Percentiles rank a stretch among this genome's conserved stretches.
These are phyloP conservation scores for Basidiobolus meristosporus DNA, from an alignment of 371 early-diverging fungal species.

Conservation along the genomic window DNA sequence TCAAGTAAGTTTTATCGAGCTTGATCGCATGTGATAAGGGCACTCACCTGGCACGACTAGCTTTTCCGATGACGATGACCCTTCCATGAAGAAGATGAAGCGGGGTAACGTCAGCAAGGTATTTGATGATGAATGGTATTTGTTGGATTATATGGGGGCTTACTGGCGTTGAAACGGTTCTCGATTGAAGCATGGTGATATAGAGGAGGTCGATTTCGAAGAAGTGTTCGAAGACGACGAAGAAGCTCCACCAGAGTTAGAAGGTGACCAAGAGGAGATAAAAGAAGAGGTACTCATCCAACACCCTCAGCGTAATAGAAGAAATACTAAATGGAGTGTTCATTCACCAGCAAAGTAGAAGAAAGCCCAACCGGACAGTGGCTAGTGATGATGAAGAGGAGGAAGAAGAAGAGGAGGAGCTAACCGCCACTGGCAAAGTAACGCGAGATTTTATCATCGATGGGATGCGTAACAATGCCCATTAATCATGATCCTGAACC, in stretches of 20 bases:
- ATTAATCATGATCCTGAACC: constrained; percentile 4
- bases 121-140: neutral
- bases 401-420: constrained; percentile 14
- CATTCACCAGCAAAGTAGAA: neutral
- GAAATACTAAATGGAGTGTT: neutral
- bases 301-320: no score
- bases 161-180: neutral
- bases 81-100: constrained; percentile 8
- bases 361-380: neutral
- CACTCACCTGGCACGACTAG: neutral
- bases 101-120: neutral
- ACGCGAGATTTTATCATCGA: constrained; percentile 7
- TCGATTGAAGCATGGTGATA: constrained; percentile 36
- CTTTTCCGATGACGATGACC: constrained; percentile 12
- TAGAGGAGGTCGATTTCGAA: constrained; percentile 47
- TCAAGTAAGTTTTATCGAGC: neutral
- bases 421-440: constrained; percentile 8
- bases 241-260: constrained; percentile 45
- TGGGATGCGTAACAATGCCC: constrained; percentile 5
- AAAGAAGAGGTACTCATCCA: constrained; percentile 24
- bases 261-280: constrained; percentile 36
- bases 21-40: neutral
- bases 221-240: constrained; percentile 74
- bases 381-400: constrained; percentile 18
- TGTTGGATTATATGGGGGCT: neutral